Evolutionary conservation across 73 alveolate species (phyloP), one percentile per base, ranked within the genome.

Genomic region (Blepharisma stoltei): DNA sequence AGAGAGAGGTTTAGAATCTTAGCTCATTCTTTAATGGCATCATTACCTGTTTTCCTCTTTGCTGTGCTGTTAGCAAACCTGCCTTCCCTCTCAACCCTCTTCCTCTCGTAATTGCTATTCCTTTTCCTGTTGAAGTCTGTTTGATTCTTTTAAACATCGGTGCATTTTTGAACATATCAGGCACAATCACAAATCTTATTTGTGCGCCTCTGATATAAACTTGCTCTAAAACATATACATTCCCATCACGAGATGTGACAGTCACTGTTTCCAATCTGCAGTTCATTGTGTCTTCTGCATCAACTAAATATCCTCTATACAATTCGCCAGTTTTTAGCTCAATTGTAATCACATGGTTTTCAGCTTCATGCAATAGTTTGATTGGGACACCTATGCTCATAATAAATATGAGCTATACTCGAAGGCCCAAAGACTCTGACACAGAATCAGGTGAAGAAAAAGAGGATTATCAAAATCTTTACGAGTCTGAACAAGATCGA

Each of bases 261-360:
- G 92, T 82, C 7, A 95, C 99, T 80, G 95, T 97, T 81, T 95
- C 99, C 50, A 95, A 86, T 75, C 98, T 78, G 79, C 91, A 92
- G 83, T 95, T 95, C 99, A 95, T 95, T 7, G 98, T 94, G 81
- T 95, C 99, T 85, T 95, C 99, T 47, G 98, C 98, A 82, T 94
- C 98, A 84, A 95, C 97, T 83, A 95, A 81, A 76, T 95, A 95
- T 25, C 99, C 99, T 71, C 98, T 76, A 83, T 90, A 95, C 77
- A 90, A 81, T 78, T 94, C 98, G n/a, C 97, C 94, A 38, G 97
- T 84, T 83, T 95, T 95, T 18, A 95, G 78, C 80, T 95, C 99
- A 45, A 94, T 91, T 27, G 98, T 95, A 27, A 95, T 95, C 44
- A 95, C 98, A 65, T 95, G 99, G 81, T 94, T 93, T 70, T 92